phyloP scores from a whole-genome alignment of 2,329 filamentous ascomycete species.

The Phyllosticta capitalensis region DNA sequence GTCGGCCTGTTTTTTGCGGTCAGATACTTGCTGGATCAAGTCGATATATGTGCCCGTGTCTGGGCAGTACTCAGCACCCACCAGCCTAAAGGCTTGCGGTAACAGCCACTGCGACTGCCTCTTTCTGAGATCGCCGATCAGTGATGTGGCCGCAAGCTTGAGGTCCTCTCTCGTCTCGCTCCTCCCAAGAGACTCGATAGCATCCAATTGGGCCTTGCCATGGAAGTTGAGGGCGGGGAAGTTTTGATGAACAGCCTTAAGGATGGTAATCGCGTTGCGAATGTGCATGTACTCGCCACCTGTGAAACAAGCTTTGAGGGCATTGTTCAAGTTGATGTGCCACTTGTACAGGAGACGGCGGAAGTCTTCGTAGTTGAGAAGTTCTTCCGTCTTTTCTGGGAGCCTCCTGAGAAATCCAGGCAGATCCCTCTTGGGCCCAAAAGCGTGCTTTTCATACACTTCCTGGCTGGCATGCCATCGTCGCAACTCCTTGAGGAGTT shows the following conservation, averaged over 20 bases:
- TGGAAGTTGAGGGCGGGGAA: constrained; percentile 91
- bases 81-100: constrained; percentile 63
- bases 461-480: constrained; percentile 73
- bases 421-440: constrained; percentile 54
- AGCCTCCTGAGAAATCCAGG: constrained; percentile 71
- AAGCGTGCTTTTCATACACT: constrained; percentile 74
- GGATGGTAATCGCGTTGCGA: constrained; percentile 82
- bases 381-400: constrained; percentile 51
- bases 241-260: constrained; percentile 68
- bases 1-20: constrained; percentile 1
- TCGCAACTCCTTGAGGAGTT: constrained; percentile 68
- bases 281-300: constrained; percentile 95
- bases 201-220: constrained; percentile 58
- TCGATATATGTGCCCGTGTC: not conserved
- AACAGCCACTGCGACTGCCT: constrained; percentile 61
- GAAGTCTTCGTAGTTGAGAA: constrained; percentile 79
- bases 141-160: constrained; percentile 61
- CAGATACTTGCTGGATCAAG: not conserved
- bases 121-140: constrained; percentile 60
- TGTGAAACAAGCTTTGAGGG: constrained; percentile 71
- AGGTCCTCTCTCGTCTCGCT: constrained; percentile 61
- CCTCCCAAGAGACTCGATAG: constrained; percentile 53
- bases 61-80: constrained; percentile 30
- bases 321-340: constrained; percentile 73
- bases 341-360: constrained; percentile 78